phyloP scores from a whole-genome alignment of 140 eudicot species.

The Cichorium intybus region DNA sequence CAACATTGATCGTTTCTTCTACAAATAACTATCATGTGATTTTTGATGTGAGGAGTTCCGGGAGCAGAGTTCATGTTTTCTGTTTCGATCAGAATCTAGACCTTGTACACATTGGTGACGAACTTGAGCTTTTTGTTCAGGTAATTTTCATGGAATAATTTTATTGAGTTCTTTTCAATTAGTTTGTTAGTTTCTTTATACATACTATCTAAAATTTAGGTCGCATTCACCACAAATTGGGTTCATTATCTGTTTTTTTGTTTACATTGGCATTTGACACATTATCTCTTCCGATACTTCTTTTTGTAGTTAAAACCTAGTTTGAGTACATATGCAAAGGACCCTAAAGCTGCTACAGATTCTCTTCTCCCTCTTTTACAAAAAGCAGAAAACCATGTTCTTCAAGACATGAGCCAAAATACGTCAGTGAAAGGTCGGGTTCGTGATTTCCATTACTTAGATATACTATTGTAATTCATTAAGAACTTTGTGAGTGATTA shows the following conservation, averaged over 20 bases:
- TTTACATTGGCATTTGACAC: no score
- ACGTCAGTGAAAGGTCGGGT: constrained; percentile 85
- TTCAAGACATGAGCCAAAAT: constrained; percentile 36
- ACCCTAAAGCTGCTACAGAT: constrained; percentile 63
- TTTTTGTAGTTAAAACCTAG: constrained; percentile 68
- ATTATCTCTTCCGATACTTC: no score
- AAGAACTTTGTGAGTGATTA: neutral
- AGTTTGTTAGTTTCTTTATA: no score
- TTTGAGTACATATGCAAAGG: constrained; percentile 56
- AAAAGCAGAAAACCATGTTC: constrained; percentile 59
- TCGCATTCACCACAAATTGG: no score
- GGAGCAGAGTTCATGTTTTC: constrained; percentile 78
- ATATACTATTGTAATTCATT: neutral
- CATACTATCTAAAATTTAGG: no score
- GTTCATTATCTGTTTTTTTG: no score
- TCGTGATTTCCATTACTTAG: constrained; percentile 18
- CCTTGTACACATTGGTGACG: constrained; percentile 21
- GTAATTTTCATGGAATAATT: neutral
- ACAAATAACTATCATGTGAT: constrained; percentile 48
- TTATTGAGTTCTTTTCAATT: no score
- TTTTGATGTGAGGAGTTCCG: constrained; percentile 82
- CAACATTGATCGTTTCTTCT: no score
- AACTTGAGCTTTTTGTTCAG: constrained; percentile 23
- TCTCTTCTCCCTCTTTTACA: constrained; percentile 55
- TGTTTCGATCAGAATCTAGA: constrained; percentile 47